phyloP scores from a whole-genome alignment of 768 basidiomycete species.

The Hortiboletus campestris region DNA sequence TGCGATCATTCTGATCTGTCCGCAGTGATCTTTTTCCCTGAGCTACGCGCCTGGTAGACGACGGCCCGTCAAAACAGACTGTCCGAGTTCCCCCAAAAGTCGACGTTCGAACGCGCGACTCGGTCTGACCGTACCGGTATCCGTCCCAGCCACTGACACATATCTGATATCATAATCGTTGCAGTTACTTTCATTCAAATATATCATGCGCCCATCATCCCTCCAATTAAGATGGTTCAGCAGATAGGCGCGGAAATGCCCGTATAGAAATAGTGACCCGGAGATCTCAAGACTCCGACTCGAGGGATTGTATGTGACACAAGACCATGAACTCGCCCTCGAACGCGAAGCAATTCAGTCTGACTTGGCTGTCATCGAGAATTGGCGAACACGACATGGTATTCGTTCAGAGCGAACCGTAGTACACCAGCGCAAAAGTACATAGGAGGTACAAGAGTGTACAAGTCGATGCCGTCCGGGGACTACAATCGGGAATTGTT shows the following conservation, averaged over 20 bases:
- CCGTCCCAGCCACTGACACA: neutral
- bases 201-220: neutral
- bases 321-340: neutral
- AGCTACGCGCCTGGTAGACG: neutral
- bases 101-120: neutral
- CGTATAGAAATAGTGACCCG: neutral
- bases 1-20: neutral
- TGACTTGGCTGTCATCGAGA: too few species aligned
- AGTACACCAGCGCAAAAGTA: neutral
- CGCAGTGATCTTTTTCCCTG: slow-evolving; percentile 1
- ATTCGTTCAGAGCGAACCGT: neutral
- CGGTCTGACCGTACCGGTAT: neutral
- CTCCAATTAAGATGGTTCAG: neutral
- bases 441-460: neutral
- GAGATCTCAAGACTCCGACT: neutral
- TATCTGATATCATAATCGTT: neutral
- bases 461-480: neutral
- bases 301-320: neutral
- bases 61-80: neutral
- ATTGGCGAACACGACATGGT: neutral
- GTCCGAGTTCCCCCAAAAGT: neutral
- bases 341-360: neutral
- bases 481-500: neutral
- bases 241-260: neutral
- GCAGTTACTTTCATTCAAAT: neutral